phyloP scores from a whole-genome alignment of 2,329 filamentous ascomycete genomes.

The Pestalotiopsis sp. region DNA sequence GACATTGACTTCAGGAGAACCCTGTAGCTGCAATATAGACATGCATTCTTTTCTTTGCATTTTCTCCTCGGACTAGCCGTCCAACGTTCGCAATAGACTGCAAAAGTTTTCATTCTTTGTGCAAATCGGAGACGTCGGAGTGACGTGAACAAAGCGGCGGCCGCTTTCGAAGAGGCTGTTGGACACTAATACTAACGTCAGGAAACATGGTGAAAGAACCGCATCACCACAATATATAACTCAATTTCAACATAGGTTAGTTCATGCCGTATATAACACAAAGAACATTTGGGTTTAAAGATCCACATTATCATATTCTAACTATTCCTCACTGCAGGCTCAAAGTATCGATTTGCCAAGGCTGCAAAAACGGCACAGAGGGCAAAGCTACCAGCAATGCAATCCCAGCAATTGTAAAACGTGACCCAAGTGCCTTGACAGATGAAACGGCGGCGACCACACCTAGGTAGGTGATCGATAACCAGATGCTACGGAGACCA shows the following conservation, averaged over 20 bases:
- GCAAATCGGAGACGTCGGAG: no score
- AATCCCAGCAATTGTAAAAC: not conserved
- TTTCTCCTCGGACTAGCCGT: not conserved
- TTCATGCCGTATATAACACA: not conserved
- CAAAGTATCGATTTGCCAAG: not conserved
- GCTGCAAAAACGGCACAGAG: not conserved
- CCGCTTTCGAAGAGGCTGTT: no score
- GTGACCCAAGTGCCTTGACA: not conserved
- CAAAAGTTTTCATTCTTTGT: not conserved
- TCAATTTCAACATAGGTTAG: no score
- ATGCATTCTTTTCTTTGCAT: not conserved
- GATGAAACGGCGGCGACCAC: not conserved
- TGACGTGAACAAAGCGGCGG: no score
- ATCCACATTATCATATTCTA: not conserved
- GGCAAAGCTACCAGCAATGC: not conserved
- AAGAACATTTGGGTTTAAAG: not conserved
- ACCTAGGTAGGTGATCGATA: not conserved
- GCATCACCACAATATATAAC: no score
- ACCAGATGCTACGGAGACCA: not conserved
- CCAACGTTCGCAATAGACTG: not conserved
- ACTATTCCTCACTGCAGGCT: not conserved
- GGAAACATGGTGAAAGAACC: not conserved
- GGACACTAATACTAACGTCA: no score
- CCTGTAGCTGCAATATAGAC: not conserved
- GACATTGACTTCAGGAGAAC: not conserved